phyloP scores from a whole-genome alignment of 495 filamentous ascomycete genomes.

The Neurospora discreta region DNA sequence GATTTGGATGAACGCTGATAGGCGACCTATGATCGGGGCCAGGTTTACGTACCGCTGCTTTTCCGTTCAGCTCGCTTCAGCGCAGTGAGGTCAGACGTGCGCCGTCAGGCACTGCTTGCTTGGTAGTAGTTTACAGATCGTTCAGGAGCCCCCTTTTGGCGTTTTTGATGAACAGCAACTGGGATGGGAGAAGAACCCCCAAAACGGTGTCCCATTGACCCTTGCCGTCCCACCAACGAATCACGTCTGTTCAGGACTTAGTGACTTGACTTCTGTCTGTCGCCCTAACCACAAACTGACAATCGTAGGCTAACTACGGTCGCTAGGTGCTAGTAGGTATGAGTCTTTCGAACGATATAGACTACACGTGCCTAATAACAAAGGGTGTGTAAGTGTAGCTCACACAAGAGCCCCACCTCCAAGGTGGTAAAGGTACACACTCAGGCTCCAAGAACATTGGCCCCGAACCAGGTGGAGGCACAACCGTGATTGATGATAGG shows the following conservation, averaged over 20 bases:
- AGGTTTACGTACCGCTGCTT: background rate
- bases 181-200: background rate
- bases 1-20: constrained; percentile 8
- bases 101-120: constrained; percentile 1
- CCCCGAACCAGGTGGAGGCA: background rate
- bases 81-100: constrained; percentile 16
- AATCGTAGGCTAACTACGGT: background rate
- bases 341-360: background rate
- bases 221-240: background rate
- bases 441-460: background rate
- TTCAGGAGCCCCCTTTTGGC: background rate
- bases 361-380: background rate
- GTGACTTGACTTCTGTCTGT: background rate
- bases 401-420: background rate
- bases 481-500: background rate
- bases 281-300: background rate
- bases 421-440: background rate
- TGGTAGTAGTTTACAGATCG: too few species aligned
- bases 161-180: background rate
- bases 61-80: constrained; percentile 13
- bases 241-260: background rate
- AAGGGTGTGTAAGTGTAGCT: background rate
- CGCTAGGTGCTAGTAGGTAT: background rate
- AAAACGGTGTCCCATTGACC: background rate
- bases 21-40: constrained; percentile 1